Conservation (phyloP, 345 rosid genomes). For the Brassica carinata region DNA sequence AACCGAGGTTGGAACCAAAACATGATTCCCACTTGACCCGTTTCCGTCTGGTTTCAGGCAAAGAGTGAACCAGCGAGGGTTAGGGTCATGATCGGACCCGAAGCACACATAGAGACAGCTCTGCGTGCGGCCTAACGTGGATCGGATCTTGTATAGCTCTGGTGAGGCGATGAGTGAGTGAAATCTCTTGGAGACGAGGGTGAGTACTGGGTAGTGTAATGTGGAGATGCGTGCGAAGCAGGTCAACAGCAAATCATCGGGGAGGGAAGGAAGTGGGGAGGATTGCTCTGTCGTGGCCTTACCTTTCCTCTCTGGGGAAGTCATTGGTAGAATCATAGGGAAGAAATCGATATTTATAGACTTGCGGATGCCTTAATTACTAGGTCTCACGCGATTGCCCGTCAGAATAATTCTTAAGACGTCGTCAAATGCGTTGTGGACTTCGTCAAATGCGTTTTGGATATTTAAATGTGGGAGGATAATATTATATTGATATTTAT, state of each 20-base stretch:
- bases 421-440: background rate
- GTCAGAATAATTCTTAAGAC: background rate
- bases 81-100: background rate
- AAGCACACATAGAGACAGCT: background rate
- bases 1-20: constrained; percentile 34
- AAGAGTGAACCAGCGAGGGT: background rate
- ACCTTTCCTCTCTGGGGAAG: background rate
- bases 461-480: background rate
- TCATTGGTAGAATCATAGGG: background rate
- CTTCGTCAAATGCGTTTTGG: background rate
- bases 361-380: background rate
- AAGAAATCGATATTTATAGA: background rate
- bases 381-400: background rate
- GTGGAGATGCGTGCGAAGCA: background rate
- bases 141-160: background rate
- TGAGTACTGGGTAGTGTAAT: background rate
- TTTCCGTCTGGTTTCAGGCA: background rate
- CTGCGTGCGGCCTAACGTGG: background rate
- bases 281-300: background rate
- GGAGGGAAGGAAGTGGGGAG: background rate
- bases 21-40: background rate
- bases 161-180: constrained; percentile 1
- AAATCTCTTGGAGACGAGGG: background rate
- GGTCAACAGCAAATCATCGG: background rate
- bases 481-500: too few species aligned